Conservation (phyloP, 176 grass and related monocot genomes). For the Bolboschoenus planiculmis region DNA sequence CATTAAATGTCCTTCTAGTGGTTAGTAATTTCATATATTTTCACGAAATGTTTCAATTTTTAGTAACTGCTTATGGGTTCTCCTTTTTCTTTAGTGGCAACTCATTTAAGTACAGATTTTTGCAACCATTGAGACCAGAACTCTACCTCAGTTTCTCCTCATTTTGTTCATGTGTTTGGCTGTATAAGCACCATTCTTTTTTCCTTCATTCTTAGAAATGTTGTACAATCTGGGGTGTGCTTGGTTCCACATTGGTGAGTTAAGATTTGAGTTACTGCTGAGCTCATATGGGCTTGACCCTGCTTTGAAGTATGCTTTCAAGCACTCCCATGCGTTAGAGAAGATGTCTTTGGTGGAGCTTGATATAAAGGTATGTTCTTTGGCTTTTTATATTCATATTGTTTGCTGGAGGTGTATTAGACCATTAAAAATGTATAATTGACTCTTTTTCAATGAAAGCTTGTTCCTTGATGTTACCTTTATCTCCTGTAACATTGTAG, state of each 20-base stretch:
- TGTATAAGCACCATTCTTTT: not conserved
- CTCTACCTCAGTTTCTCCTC: not conserved
- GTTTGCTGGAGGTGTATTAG: not conserved
- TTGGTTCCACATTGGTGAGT: conserved; percentile 76
- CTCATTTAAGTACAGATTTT: not conserved
- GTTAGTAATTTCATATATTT: conserved; percentile 15
- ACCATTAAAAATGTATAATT: not conserved
- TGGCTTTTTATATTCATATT: not conserved
- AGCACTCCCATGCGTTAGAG: conserved; percentile 60
- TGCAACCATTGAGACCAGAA: not conserved
- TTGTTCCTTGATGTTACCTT: conserved; percentile 1
- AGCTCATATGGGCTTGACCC: conserved; percentile 73
- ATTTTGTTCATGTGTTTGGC: not conserved
- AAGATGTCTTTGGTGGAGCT: conserved; percentile 65
- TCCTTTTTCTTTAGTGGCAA: not conserved
- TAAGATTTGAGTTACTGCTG: conserved; percentile 71
- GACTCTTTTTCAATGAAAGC: not conserved
- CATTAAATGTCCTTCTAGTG: conserved; percentile 28
- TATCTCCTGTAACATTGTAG: conserved; percentile 28
- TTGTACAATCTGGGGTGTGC: conserved; percentile 74
- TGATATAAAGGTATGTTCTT: conserved; percentile 50
- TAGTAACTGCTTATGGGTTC: not conserved
- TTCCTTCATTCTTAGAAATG: conserved; percentile 39
- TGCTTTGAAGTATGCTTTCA: conserved; percentile 51
- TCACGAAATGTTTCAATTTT: not conserved